Conservation (phyloP, 345 rosid genomes). For the Kernera saxatilis region DNA sequence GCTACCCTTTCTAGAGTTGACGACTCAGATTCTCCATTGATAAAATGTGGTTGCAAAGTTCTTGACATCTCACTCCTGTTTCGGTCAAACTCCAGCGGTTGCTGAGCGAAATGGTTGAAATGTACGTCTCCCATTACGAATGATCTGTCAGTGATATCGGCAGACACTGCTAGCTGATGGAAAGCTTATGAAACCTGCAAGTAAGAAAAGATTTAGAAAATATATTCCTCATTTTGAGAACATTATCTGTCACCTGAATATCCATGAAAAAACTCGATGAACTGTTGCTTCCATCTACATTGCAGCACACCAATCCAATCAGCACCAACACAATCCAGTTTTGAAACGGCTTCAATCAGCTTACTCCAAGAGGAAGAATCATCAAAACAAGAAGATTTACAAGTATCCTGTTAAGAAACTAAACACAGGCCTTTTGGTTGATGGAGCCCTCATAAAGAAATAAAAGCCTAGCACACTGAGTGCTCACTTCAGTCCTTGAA, state of each 20-base stretch:
- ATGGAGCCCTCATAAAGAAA: constrained; percentile 47
- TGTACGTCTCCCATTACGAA: constrained; percentile 40
- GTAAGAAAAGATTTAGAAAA: constrained; percentile 38
- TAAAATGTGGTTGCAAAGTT: constrained; percentile 6
- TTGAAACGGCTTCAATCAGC: constrained; percentile 62
- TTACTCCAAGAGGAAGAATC: constrained; percentile 55
- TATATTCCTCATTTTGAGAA: constrained; percentile 23
- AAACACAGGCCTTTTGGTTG: constrained; percentile 41
- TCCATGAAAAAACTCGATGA: constrained; percentile 58
- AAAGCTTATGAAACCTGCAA: constrained; percentile 57
- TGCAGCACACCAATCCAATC: constrained; percentile 57
- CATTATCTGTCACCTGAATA: constrained; percentile 44
- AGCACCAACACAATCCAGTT: constrained; percentile 53
- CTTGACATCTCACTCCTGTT: constrained; percentile 11
- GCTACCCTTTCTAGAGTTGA: constrained; percentile 13
- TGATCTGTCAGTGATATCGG: constrained; percentile 18
- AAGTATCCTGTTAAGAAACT: constrained; percentile 33
- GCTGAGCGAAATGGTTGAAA: constrained; percentile 13
- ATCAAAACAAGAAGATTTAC: constrained; percentile 49
- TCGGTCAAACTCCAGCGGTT: constrained; percentile 13
- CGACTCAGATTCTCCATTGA: constrained; percentile 18
- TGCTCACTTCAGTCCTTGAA: constrained; percentile 54
- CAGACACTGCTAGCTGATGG: constrained; percentile 36
- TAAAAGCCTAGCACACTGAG: constrained; percentile 39
- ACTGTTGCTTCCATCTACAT: constrained; percentile 61